Conservation (phyloP, 2,329 filamentous ascomycete species). For the Trichoderma endophyticum region DNA sequence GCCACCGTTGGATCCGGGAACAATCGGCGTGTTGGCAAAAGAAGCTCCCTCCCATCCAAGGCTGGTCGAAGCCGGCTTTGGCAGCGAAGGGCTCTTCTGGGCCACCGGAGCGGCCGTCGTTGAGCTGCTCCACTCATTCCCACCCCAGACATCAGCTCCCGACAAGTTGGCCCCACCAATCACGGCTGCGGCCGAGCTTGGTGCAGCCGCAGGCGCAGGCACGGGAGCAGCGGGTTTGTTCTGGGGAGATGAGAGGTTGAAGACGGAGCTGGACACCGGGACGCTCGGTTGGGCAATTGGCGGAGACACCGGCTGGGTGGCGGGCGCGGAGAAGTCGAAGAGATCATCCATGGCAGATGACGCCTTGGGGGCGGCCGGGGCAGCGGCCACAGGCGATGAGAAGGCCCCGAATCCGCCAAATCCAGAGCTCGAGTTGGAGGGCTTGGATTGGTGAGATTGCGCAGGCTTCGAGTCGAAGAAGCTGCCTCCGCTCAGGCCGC, state of each 20-base stretch:
- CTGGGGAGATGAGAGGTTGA: constrained; percentile 68
- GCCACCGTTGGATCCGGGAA: constrained; percentile 61
- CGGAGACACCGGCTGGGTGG: constrained; percentile 45
- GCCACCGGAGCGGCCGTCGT: constrained; percentile 37
- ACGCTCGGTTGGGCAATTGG: constrained; percentile 38
- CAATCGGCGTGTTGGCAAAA: constrained; percentile 58
- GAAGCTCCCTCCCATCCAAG: constrained; percentile 58
- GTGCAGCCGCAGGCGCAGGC: constrained; percentile 28
- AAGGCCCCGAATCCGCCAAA: constrained; percentile 67
- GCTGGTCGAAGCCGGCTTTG: constrained; percentile 51
- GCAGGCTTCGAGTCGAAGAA: constrained; percentile 79
- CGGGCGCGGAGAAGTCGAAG: constrained; percentile 68
- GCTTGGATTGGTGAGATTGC: constrained; percentile 52
- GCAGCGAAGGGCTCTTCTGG: constrained; percentile 60
- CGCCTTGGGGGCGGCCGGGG: constrained; percentile 36
- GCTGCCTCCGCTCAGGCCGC: constrained; percentile 64
- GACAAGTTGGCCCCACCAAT: constrained; percentile 42
- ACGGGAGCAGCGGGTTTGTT: constrained; percentile 44
- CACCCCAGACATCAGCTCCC: constrained; percentile 76
- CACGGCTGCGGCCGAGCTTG: constrained; percentile 33
- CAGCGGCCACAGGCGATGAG: constrained; percentile 42
- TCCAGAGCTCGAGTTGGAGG: constrained; percentile 57
- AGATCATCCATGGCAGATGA: constrained; percentile 69
- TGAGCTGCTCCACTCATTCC: constrained; percentile 72
- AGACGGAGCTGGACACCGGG: constrained; percentile 61